phyloP scores from a whole-genome alignment of 2,329 filamentous ascomycete species.

The Fusarium sp. region DNA sequence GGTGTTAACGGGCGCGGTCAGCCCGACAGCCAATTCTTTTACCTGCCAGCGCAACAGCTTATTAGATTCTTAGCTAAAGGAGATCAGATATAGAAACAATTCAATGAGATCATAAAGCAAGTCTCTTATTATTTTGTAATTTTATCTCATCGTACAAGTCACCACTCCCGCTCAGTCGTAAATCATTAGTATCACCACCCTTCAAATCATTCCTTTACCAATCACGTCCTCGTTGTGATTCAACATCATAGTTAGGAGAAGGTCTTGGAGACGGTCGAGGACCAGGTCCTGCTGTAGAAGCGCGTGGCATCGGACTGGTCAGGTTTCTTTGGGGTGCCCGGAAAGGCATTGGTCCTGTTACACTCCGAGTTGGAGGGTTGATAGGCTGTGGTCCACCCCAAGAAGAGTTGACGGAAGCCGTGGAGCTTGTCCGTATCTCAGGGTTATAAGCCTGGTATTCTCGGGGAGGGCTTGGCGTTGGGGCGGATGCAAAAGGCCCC shows the following conservation, averaged over 20 bases:
- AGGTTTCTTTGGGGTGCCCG: slow-evolving; percentile 58
- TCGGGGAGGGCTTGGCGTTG: slow-evolving; percentile 17
- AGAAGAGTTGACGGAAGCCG: slow-evolving; percentile 46
- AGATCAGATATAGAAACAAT: no score
- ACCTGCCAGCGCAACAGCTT: no score
- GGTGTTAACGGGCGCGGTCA: background rate
- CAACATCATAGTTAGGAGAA: slow-evolving; percentile 51
- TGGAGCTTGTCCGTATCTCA: slow-evolving; percentile 49
- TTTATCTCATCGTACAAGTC: background rate
- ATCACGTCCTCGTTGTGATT: slow-evolving; percentile 49
- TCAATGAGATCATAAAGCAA: no score
- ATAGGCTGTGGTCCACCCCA: slow-evolving; percentile 38
- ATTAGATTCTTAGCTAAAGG: no score
- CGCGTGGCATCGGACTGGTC: slow-evolving; percentile 56
- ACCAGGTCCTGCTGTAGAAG: slow-evolving; percentile 35
- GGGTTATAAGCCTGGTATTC: slow-evolving; percentile 49
- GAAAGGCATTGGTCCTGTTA: slow-evolving; percentile 53
- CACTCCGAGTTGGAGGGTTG: slow-evolving; percentile 52
- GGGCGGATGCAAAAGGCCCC: slow-evolving; percentile 8
- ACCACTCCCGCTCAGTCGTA: slow-evolving; percentile 20
- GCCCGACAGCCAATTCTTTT: no score
- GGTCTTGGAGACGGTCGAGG: slow-evolving; percentile 45
- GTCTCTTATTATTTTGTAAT: no score
- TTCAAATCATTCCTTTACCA: slow-evolving; percentile 34
- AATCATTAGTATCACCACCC: slow-evolving; percentile 28